Conservation (phyloP, 345 rosid genomes). For the Acer campestre region DNA sequence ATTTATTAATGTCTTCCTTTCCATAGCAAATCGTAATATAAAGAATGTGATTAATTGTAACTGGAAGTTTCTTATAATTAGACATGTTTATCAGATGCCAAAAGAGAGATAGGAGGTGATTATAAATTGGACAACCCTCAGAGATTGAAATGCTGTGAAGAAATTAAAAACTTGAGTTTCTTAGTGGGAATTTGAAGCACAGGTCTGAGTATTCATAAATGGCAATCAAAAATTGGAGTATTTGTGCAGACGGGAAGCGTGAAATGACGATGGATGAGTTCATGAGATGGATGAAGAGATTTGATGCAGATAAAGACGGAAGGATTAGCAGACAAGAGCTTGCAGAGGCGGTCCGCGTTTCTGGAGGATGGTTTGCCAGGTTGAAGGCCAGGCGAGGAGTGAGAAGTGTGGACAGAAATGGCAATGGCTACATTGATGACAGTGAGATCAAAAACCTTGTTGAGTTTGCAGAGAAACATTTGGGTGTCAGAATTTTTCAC, state of each 20-base stretch:
- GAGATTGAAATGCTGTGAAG: not conserved
- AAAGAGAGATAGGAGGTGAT: not conserved
- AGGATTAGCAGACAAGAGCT: conserved; percentile 17
- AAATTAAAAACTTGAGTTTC: not conserved
- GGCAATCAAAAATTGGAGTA: not conserved
- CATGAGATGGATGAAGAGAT: conserved; percentile 13
- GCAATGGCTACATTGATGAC: conserved; percentile 19
- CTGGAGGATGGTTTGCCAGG: conserved; percentile 16
- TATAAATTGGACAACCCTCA: not conserved
- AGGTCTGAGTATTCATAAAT: not conserved
- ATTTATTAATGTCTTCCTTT: not conserved
- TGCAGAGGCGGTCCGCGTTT: not conserved
- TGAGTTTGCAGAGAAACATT: conserved; percentile 24
- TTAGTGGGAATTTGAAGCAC: not conserved
- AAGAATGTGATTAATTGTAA: not conserved
- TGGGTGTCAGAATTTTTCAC: conserved; percentile 13
- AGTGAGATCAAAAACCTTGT: conserved; percentile 23
- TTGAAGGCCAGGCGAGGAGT: conserved; percentile 11
- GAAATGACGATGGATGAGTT: conserved; percentile 17
- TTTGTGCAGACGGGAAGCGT: not conserved
- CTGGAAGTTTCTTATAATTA: not conserved
- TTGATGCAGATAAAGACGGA: conserved; percentile 12
- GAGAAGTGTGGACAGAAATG: conserved; percentile 1
- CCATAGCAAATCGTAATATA: not conserved
- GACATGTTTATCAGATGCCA: not conserved